phyloP scores from a whole-genome alignment of 257 asterid species.

The Solanum sejunctum region DNA sequence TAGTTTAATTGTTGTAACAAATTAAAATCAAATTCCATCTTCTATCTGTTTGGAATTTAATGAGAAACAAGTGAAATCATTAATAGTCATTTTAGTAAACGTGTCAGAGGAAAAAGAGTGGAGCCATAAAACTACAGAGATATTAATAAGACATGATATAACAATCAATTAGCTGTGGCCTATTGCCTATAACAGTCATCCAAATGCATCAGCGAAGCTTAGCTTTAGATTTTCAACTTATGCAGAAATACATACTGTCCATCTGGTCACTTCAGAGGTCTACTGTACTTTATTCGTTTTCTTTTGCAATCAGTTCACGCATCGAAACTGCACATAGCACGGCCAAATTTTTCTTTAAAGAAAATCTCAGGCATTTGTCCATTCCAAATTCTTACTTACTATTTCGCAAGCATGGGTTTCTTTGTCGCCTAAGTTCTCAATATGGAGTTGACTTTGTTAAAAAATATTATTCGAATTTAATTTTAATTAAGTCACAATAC shows the following conservation, averaged over 20 bases:
- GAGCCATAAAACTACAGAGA: not conserved
- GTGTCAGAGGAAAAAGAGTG: not conserved
- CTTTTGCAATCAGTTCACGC: not conserved
- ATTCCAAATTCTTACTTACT: not conserved
- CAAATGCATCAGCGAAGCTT: constrained; percentile 26
- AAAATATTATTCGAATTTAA: too few species aligned
- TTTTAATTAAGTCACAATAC: too few species aligned
- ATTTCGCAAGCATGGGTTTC: not conserved
- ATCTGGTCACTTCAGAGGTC: constrained; percentile 26
- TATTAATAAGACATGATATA: constrained; percentile 26
- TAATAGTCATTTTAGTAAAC: not conserved
- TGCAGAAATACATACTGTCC: constrained; percentile 33
- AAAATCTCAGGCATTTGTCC: not conserved
- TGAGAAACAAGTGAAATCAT: not conserved
- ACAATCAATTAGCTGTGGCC: constrained; percentile 31
- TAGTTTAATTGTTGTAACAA: not conserved
- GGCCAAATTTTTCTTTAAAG: not conserved
- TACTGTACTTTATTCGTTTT: not conserved
- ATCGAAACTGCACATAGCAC: not conserved
- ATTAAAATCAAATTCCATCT: not conserved
- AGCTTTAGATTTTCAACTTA: constrained; percentile 27
- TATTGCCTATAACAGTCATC: constrained; percentile 11
- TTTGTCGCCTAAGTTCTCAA: not conserved
- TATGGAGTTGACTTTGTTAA: not conserved
- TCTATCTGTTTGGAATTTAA: not conserved